Base-by-base conservation (phyloP, 441 rosid species). In the Syzygium syzygioides region DNA sequence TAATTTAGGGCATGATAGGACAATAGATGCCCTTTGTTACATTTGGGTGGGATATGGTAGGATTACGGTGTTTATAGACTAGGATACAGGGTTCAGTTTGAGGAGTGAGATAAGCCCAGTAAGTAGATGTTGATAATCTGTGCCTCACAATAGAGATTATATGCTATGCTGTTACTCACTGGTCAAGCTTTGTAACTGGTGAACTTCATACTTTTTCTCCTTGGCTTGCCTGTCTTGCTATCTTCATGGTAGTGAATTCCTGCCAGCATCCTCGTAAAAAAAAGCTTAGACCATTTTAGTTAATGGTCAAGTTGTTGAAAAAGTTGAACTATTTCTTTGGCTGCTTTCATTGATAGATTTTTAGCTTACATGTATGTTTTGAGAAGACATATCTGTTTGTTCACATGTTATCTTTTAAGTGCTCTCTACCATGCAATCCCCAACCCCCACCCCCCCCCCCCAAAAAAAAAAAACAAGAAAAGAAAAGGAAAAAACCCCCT, bases 401-500 rank as follows among this genome's bases (percentile, higher is more conserved):
- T 41, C 10, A 76, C 80, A 23, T 76, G 83, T 12, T 41, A 26
- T 12, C 83, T 76, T 64, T 64, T 14, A 76, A 37, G 23, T 41
- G 83, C 83, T 76, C 41, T 64, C 76, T 64, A 64, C 41, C 20
- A 30, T 64, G 71, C 71, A 23, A 64, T 64, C 23, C 23, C 23
- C 37, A 28, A 28, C 9, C 0, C 0, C 9, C 4, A 3, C 4
- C 10, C 68, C 34, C 26, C 26, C 4, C 10, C 10, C 59, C 10
- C 57, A 4, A 4, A 37, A 4, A 37, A 37, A 37, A 55, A 55
- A 55, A 7, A 20, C 23, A 59, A 11, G 19, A 57, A 45, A 12
- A 53, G 15, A 53, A 14, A 53, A 53, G 0, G 1, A 53, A 53
- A 53, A 53, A 53, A 53, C n/a, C 12, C 37, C 17, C 41, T 30